These are phyloP conservation scores for Nakataea oryzae DNA, from an alignment of 2,329 filamentous ascomycete species.

Conservation along the genomic window DNA sequence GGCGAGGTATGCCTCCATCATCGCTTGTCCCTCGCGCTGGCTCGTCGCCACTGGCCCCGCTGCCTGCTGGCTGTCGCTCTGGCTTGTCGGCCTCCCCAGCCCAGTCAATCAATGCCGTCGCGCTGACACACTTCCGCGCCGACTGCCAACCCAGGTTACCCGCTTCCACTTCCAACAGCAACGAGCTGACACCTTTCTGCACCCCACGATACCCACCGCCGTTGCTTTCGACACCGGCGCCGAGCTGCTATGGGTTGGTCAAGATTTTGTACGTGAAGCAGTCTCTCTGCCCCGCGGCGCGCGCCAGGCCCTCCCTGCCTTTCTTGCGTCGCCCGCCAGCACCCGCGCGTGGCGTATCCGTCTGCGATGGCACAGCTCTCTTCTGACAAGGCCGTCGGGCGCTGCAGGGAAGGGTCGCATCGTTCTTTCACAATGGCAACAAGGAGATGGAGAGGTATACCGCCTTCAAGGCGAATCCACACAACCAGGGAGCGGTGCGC, in stretches of 20 bases:
- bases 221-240: conserved; percentile 83
- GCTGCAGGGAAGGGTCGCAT: conserved; percentile 69
- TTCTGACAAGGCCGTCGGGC: background rate
- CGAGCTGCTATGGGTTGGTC: conserved; percentile 88
- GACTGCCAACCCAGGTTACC: background rate
- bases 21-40: background rate
- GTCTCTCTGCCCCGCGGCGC: background rate
- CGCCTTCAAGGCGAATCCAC: conserved; percentile 71
- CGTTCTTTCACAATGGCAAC: conserved; percentile 56
- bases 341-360: too few species aligned
- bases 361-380: background rate
- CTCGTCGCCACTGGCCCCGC: background rate
- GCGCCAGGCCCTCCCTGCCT: background rate
- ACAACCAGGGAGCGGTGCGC: conserved; percentile 66
- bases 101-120: background rate
- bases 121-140: background rate
- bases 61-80: background rate
- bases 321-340: background rate
- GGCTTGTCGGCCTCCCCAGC: background rate
- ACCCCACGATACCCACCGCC: background rate
- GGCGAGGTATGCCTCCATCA: conserved; percentile 2
- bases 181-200: background rate
- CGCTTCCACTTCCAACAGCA: background rate
- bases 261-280: conserved; percentile 58
- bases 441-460: conserved; percentile 81